Conservation (phyloP, 768 basidiomycete species). For the Lactifluus rugatus region DNA sequence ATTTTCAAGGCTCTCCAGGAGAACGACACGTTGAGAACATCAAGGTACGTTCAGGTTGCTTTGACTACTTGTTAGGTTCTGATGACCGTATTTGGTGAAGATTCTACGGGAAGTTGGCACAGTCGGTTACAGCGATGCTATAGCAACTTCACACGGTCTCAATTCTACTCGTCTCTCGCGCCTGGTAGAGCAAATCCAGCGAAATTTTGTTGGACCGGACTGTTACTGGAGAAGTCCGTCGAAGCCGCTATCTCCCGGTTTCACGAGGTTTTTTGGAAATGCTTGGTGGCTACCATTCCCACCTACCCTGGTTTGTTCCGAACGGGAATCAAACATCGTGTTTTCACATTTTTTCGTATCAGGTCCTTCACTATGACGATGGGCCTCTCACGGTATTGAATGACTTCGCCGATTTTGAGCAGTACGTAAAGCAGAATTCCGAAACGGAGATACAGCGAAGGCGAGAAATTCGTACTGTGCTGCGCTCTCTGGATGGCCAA, state of each 20-base stretch:
- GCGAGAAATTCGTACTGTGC: conserved; percentile 49
- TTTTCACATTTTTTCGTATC: neutral
- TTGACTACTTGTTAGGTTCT: neutral
- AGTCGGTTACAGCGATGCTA: conserved; percentile 43
- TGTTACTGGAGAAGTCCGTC: conserved; percentile 49
- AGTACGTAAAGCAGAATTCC: conserved; percentile 55
- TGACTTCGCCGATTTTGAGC: conserved; percentile 42
- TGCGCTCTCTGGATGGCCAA: conserved; percentile 58
- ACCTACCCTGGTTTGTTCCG: conserved; percentile 45
- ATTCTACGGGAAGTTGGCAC: conserved; percentile 66
- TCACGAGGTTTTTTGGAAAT: conserved; percentile 56
- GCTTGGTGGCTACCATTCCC: conserved; percentile 79
- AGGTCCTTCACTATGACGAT: conserved; percentile 65
- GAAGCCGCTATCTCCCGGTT: conserved; percentile 25
- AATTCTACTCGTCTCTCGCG: conserved; percentile 37
- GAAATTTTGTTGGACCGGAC: conserved; percentile 58
- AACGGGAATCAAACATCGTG: neutral
- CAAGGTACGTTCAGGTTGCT: conserved; percentile 40
- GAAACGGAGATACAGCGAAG: conserved; percentile 37
- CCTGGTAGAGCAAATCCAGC: conserved; percentile 45
- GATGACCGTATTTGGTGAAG: conserved; percentile 28
- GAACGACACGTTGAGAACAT: conserved; percentile 73
- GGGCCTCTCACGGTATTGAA: conserved; percentile 41
- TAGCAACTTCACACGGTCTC: conserved; percentile 37
- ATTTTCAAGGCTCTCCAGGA: conserved; percentile 51